Percentiles rank a stretch among this genome's conserved stretches.
Evolutionary conservation across 768 basidiomycete genomes (phyloP).

Genomic region (Paxillus rubicundulus): DNA sequence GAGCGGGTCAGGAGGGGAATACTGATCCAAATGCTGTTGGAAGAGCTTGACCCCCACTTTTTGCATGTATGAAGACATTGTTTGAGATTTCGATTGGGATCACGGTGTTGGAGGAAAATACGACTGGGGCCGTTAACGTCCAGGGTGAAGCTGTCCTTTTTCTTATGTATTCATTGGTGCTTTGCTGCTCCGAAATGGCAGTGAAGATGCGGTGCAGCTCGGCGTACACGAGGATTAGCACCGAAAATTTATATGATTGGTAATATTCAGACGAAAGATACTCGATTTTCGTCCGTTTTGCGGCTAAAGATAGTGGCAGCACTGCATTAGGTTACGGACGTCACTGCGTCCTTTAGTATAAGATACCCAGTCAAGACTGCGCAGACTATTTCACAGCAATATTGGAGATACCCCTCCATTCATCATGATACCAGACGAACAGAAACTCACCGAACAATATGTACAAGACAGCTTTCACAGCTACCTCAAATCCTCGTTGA

Average conservation of each 20-base stretch:
- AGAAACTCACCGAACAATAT: slow-evolving; percentile 56
- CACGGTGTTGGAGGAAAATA: neutral
- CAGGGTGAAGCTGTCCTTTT: neutral
- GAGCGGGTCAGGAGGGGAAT: slow-evolving; percentile 69
- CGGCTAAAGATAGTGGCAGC: neutral
- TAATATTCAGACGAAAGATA: neutral
- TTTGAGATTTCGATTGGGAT: neutral
- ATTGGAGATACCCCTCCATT: neutral
- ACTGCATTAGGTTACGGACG: neutral
- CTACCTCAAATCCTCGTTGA: slow-evolving; percentile 69
- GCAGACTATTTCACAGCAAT: neutral
- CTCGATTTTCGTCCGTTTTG: neutral
- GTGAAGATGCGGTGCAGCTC: neutral
- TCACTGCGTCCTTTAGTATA: neutral
- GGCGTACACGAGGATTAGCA: neutral
- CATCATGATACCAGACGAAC: slow-evolving; percentile 23
- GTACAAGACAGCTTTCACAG: slow-evolving; percentile 80
- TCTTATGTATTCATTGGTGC: too few species aligned
- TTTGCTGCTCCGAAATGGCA: too few species aligned
- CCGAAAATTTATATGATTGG: neutral
- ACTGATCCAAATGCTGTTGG: slow-evolving; percentile 59
- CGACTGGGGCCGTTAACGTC: neutral
- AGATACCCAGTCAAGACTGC: neutral
- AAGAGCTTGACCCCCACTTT: slow-evolving; percentile 62
- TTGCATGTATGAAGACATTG: slow-evolving; percentile 30